Base-by-base conservation (phyloP, 75 land plant genomes). In the Chamaecyparis obtusa region DNA sequence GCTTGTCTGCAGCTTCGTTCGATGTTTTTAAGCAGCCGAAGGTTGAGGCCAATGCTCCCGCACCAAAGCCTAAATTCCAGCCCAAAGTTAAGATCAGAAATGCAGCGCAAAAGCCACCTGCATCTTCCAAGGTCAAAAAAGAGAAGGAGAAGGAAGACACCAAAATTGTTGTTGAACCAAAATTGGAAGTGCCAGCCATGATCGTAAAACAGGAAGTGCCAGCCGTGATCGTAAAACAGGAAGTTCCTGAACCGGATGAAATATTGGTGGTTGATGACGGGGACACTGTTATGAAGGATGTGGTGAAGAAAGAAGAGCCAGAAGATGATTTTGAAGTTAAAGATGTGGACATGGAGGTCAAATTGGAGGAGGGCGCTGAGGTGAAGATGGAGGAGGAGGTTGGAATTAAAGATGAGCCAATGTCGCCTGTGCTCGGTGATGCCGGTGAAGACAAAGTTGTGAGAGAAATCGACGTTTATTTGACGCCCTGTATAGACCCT, bases 381-480 rank as follows among this genome's bases (percentile, higher is more conserved):
- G 83, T 81, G 30, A 41, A 44, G 49, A 41, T 81, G 44, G 41
- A 81, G 48, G 83, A 81, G 83, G 83, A 81, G 49, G 49, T 24
- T n/a, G 83, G 46, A 49, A 10, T 81, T 81, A 81, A 81, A 46
- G 83, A 81, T n/a, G 51, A 81, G 83, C 44, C 35, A 46, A 64
- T 64, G n/a, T 64, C 69, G 27, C 69, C 69, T 24, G 69, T 24
- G 8, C 21, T 33, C 79, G 82, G 44, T 37, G 51, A 78, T 17
- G 69, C 76, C 3, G 54, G 74, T 9, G 94, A 85, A 51, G 94
- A 95, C 87, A 74, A 46, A 16, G 93, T 96, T 74, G 92, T 96
- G 19, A 86, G 96, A 5, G 97, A 96, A 87, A 95, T 96, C 67
- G 97, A 96, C 57, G 95, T 96, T 14, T 92, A 90, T 88, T 87